These are phyloP conservation scores for Microbotryum silenes-acaulis DNA, from an alignment of 1,284 basidiomycete genomes.

Conservation along the genomic window DNA sequence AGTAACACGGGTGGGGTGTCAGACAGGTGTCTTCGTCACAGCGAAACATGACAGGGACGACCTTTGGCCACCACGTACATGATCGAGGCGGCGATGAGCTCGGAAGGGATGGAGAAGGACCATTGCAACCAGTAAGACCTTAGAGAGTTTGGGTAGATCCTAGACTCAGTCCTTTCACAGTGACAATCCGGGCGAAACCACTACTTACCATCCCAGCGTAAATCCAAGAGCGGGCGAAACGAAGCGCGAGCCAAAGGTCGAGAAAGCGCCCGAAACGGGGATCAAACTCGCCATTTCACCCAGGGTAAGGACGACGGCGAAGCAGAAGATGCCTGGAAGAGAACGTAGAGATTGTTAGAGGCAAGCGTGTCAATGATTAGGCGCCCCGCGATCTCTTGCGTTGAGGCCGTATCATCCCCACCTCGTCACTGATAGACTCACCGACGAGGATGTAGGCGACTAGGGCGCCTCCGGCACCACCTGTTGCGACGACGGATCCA, in stretches of 20 bases:
- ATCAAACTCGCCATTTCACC: constrained; percentile 21
- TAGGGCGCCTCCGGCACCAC: constrained; percentile 19
- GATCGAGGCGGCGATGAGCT: constrained; percentile 2
- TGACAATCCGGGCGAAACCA: neutral
- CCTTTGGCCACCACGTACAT: neutral
- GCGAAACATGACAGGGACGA: too few species aligned
- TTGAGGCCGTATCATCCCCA: neutral
- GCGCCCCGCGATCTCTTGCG: neutral
- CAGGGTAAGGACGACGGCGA: constrained; percentile 13
- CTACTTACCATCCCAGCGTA: constrained; percentile 12
- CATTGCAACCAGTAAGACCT: constrained; percentile 16
- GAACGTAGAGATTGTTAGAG: neutral
- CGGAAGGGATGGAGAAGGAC: constrained; percentile 14
- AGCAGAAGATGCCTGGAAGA: neutral
- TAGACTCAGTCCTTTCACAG: neutral
- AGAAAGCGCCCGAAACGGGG: constrained; percentile 14
- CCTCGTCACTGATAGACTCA: neutral
- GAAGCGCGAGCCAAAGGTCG: constrained; percentile 13
- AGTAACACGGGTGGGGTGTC: too few species aligned
- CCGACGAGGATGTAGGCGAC: constrained; percentile 14
- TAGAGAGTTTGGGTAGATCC: neutral
- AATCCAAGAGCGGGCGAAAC: constrained; percentile 14
- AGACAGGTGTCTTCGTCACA: too few species aligned
- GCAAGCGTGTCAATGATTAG: neutral
- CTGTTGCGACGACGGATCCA: constrained; percentile 21